These are phyloP conservation scores for Leptodontidium sp. DNA, from an alignment of 2,329 filamentous ascomycete species.

Conservation along the genomic window DNA sequence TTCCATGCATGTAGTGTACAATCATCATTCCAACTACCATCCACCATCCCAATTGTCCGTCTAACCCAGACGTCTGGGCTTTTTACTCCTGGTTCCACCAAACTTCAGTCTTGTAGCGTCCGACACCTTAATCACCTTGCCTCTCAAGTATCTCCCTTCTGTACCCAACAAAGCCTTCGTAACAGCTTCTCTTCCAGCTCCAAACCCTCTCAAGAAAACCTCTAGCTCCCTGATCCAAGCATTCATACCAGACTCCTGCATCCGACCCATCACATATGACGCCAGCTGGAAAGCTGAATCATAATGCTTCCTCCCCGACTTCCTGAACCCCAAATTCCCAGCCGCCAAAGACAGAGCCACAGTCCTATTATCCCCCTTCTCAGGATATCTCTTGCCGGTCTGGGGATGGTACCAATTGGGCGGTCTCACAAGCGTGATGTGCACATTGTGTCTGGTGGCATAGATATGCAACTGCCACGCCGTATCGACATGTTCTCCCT, in stretches of 20 bases:
- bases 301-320: constrained; percentile 81
- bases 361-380: constrained; percentile 30
- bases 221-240: constrained; percentile 80
- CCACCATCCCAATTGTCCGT: neutral
- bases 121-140: constrained; percentile 79
- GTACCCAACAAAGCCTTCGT: constrained; percentile 87
- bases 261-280: constrained; percentile 81
- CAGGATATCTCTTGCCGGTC: constrained; percentile 28
- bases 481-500: constrained; percentile 48
- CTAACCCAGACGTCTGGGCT: constrained; percentile 75
- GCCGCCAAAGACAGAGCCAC: constrained; percentile 72
- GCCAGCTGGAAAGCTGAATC: constrained; percentile 93
- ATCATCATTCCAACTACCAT: neutral
- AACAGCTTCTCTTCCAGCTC: constrained; percentile 85
- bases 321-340: constrained; percentile 92
- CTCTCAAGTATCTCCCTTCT: constrained; percentile 79
- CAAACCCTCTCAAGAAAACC: constrained; percentile 85
- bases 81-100: constrained; percentile 88
- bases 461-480: constrained; percentile 89
- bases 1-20: constrained; percentile 29
- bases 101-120: constrained; percentile 94
- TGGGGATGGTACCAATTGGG: constrained; percentile 34
- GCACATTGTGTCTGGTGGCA: constrained; percentile 91
- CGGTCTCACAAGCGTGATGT: constrained; percentile 88
- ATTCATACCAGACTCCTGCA: constrained; percentile 83